A percentile compares a stretch with the other conserved stretches of the same genome.
Evolutionary conservation across 495 filamentous ascomycete species (phyloP).

Genomic region (Aspergillus homomorphus): DNA sequence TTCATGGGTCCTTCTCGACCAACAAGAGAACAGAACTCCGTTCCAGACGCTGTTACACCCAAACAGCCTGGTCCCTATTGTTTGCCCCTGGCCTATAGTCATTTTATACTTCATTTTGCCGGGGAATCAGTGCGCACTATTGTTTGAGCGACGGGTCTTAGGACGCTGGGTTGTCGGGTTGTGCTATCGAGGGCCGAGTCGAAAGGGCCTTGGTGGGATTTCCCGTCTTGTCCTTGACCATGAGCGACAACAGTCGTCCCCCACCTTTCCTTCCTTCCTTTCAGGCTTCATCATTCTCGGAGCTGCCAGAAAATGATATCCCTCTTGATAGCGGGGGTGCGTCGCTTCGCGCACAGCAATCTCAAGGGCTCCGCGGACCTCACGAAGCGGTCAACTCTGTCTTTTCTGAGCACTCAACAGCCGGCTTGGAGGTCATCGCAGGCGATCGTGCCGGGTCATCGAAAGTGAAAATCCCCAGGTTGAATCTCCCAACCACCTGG

Average conservation of each 20-base stretch:
- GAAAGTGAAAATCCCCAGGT: slow-evolving; percentile 42
- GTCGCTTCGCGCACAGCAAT: slow-evolving; percentile 19
- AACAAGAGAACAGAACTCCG: slow-evolving; percentile 11
- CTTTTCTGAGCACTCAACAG: slow-evolving; percentile 15
- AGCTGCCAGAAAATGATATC: slow-evolving; percentile 23
- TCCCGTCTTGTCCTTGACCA: slow-evolving; percentile 16
- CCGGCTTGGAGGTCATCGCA: slow-evolving; percentile 12
- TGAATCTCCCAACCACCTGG: slow-evolving; percentile 24
- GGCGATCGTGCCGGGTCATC: slow-evolving; percentile 24
- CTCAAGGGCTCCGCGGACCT: slow-evolving; percentile 9
- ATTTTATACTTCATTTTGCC: neutral
- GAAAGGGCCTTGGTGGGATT: slow-evolving; percentile 12
- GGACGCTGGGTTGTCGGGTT: neutral
- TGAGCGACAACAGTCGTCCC: slow-evolving; percentile 29
- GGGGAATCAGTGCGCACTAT: neutral
- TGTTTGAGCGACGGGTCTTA: slow-evolving; percentile 1
- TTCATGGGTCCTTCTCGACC: slow-evolving; percentile 16
- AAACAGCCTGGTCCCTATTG: slow-evolving; percentile 4
- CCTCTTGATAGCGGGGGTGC: slow-evolving; percentile 18
- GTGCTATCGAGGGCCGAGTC: slow-evolving; percentile 15
- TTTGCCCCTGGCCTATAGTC: slow-evolving; percentile 1
- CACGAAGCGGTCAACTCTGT: slow-evolving; percentile 19
- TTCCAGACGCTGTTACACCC: slow-evolving; percentile 7
- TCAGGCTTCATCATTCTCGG: slow-evolving; percentile 20
- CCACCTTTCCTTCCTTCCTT: slow-evolving; percentile 20